Evolutionary conservation across 495 filamentous ascomycete species (phyloP).

Genomic region (Letharia columbiana): DNA sequence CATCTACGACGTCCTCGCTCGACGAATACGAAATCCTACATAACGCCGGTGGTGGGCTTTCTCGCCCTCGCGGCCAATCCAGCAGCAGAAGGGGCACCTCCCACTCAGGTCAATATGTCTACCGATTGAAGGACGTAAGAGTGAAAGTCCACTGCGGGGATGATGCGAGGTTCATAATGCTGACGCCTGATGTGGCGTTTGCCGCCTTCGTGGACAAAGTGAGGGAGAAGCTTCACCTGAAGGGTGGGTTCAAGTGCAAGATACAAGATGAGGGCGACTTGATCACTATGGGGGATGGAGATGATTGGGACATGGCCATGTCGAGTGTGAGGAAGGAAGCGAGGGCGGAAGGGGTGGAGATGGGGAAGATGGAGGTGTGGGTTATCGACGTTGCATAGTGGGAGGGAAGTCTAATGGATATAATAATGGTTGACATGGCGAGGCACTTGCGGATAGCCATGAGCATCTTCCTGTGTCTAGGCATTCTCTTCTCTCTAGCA

Average conservation of each 20-base stretch:
- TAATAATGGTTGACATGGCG: background rate
- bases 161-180: conserved; percentile 92
- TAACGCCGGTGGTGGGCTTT: conserved; percentile 32
- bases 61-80: conserved; percentile 27
- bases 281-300: conserved; percentile 94
- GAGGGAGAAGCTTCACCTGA: conserved; percentile 73
- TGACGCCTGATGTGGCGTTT: conserved; percentile 63
- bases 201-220: conserved; percentile 67
- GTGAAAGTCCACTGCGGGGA: conserved; percentile 81
- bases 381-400: conserved; percentile 10
- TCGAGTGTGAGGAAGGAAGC: conserved; percentile 56
- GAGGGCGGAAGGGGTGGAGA: conserved; percentile 64
- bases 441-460: background rate
- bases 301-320: conserved; percentile 85
- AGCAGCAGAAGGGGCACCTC: conserved; percentile 30
- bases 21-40: conserved; percentile 66
- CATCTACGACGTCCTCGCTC: conserved; percentile 17
- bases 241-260: conserved; percentile 71
- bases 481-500: background rate
- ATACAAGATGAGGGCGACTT: conserved; percentile 84
- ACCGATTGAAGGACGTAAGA: conserved; percentile 50
- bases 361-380: conserved; percentile 89
- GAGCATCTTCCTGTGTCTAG: background rate
- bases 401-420: background rate
- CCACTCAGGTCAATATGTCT: conserved; percentile 27